phyloP scores from a whole-genome alignment of 2,329 filamentous ascomycete genomes.

The Cladophialophora carrionii region DNA sequence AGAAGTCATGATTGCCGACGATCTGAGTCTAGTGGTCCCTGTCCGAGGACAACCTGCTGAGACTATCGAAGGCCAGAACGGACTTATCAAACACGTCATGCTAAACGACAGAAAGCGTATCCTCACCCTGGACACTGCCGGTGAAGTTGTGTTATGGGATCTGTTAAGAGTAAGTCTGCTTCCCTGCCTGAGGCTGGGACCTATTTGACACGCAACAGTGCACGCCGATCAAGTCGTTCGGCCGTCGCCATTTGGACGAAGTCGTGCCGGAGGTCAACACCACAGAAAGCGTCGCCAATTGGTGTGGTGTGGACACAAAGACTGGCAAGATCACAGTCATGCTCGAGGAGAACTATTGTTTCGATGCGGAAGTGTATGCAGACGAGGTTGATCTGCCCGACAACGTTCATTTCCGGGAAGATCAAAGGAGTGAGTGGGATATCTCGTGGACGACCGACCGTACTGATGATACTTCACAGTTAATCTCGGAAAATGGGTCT shows the following conservation, averaged over 20 bases:
- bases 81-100: slow-evolving; percentile 87
- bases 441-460: neutral
- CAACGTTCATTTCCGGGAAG: slow-evolving; percentile 80
- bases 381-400: slow-evolving; percentile 80
- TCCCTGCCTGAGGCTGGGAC: slow-evolving; percentile 12
- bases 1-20: slow-evolving; percentile 57
- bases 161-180: slow-evolving; percentile 68
- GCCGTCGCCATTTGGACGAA: slow-evolving; percentile 90
- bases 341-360: slow-evolving; percentile 91
- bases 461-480: slow-evolving; percentile 57
- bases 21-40: slow-evolving; percentile 58
- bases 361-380: slow-evolving; percentile 95
- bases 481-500: slow-evolving; percentile 94
- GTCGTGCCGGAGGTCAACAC: slow-evolving; percentile 87
- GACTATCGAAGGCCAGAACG: slow-evolving; percentile 92
- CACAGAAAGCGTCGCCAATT: slow-evolving; percentile 84
- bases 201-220: slow-evolving; percentile 59
- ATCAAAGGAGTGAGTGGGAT: slow-evolving; percentile 76
- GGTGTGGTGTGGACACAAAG: slow-evolving; percentile 93
- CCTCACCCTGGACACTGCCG: slow-evolving; percentile 89
- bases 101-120: slow-evolving; percentile 89
- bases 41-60: slow-evolving; percentile 72
- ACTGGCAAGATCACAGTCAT: slow-evolving; percentile 90
- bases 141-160: slow-evolving; percentile 95
- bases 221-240: slow-evolving; percentile 84